Evolutionary conservation across 352 stramenopile species (phyloP).

Genomic region (Phytophthora megakarya): DNA sequence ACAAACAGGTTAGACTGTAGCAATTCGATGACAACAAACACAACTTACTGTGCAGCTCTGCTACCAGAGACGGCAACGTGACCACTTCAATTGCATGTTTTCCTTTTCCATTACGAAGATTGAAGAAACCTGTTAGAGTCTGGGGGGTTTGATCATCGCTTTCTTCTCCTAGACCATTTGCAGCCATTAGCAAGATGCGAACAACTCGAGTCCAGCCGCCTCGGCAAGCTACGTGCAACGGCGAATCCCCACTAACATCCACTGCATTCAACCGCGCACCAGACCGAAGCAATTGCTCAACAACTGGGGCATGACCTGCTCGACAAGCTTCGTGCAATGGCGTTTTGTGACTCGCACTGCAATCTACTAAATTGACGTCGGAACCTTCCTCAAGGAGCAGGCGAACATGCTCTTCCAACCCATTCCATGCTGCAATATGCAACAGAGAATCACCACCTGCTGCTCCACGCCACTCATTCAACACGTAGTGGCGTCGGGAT

Average conservation of each 20-base stretch:
- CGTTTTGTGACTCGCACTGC: slow-evolving; percentile 43
- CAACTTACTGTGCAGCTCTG: slow-evolving; percentile 30
- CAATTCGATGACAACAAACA: neutral
- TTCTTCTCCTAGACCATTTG: slow-evolving; percentile 22
- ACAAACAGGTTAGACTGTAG: neutral
- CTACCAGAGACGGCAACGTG: slow-evolving; percentile 40
- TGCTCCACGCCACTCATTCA: slow-evolving; percentile 28
- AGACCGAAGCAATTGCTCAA: slow-evolving; percentile 41
- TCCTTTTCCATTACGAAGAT: slow-evolving; percentile 54
- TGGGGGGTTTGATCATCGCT: neutral
- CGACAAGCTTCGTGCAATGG: slow-evolving; percentile 65
- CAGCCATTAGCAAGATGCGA: slow-evolving; percentile 47
- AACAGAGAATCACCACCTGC: slow-evolving; percentile 54
- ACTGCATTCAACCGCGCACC: slow-evolving; percentile 44
- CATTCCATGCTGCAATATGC: slow-evolving; percentile 58
- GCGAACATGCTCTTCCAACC: slow-evolving; percentile 34
- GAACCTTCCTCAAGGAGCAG: slow-evolving; percentile 35
- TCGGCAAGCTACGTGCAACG: slow-evolving; percentile 61
- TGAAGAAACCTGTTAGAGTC: slow-evolving; percentile 41
- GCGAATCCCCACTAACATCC: slow-evolving; percentile 55
- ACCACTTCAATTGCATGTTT: slow-evolving; percentile 53
- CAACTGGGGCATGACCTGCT: slow-evolving; percentile 44
- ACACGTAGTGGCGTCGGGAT: slow-evolving; percentile 21
- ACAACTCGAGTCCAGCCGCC: slow-evolving; percentile 46
- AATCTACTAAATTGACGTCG: slow-evolving; percentile 61